Evolutionary conservation across 148 eudicot species (phyloP), one percentile per base, ranked within the genome.

Genomic region (Cornus florida): DNA sequence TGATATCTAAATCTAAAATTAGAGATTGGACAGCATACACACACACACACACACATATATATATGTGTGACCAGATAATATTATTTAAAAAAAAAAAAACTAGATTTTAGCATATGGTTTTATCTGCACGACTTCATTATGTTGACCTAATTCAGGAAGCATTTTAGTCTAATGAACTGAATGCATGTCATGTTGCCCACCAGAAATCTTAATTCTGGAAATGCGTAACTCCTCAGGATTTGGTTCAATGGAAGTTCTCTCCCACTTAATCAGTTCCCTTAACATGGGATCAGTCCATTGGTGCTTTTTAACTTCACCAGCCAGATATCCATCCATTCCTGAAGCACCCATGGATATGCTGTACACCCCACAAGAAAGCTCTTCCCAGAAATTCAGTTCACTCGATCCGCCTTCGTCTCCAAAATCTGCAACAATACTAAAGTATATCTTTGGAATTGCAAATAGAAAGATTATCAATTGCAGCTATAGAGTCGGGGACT

Each of bases 351-450:
- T 73, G 33, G 77, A 78, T 28, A 94, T 23, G 75, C 98, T 94
- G 80, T 94, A 94, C 38, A 97, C 83, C 70, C 97, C 99, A 87
- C 99, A 97, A 12, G 91, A 89, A 70, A 97, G 96, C 91, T 97
- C 99, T 85, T 94, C 97, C 98, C 99, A 97, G 82, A 85, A 91
- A 82, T 83, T 83, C 71, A 70, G 41, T 76, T 81, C 86, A 81
- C 77, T 77, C 72, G 67, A 84, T 84, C 85, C 79, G 33, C 75
- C 39, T 81, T 86, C 90, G 78, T 81, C 85, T 86, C 83, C 87
- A 82, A 83, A 23, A 78, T 86, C 94, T 92, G 83, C 67, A 71
- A 68, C 64, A 32, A 62, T 35, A 83, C 75, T 19, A 35, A 74
- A 79, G 66, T 38, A 59, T 22, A 50, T 83, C 69, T 67, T 19